Base-by-base conservation (phyloP, 768 basidiomycete species). In the Pluteus cervinus region DNA sequence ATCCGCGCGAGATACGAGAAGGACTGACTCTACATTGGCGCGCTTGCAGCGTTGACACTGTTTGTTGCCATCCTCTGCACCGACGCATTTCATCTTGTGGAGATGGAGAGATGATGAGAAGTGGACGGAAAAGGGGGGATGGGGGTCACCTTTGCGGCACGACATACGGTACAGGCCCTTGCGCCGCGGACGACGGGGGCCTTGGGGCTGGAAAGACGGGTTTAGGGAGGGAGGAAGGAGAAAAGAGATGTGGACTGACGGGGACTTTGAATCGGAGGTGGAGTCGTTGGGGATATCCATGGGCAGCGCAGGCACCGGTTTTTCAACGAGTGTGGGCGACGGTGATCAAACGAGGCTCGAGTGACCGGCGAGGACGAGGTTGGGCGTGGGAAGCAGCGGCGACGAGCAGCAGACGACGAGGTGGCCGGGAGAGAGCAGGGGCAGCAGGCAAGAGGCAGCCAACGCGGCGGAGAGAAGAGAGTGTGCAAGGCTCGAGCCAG, bases 1-100 rank as follows among this genome's bases (percentile, higher is more conserved):
- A 42, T 25, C 41, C 24, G 18, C 36, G 29, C 34, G 24, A 33
- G 33, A 41, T 34, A 41, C 40, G 37, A 39, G 41, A 41, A 29
- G 43, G 36, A 69, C 77, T 44, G 56, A 83, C 83, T 86, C 79
- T 35, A 79, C 76, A 46, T 81, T 81, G 23, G 84, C 79, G 42
- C 87, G 81, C 54, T 76, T 81, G 63, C 87, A 91, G 35, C 87
- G 81, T 56, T 90, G 86, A 55, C 87, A 91, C 21, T 74, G 76
- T 50, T 78, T 79, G 44, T 76, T 70, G 42, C 86, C 86, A 51
- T 90, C 86, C 55, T 91, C 87, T 34, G 88, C 83, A 30, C 86
- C 87, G 42, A 90, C 86, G 51, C 87, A 91, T 58, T 89, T 88
- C 87, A 91, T 91, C 87, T 90, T 29, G 36, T 34, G 24, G 37